Evolutionary conservation across 768 basidiomycete genomes (phyloP).

Genomic region (Cystobasidium onofrii): DNA sequence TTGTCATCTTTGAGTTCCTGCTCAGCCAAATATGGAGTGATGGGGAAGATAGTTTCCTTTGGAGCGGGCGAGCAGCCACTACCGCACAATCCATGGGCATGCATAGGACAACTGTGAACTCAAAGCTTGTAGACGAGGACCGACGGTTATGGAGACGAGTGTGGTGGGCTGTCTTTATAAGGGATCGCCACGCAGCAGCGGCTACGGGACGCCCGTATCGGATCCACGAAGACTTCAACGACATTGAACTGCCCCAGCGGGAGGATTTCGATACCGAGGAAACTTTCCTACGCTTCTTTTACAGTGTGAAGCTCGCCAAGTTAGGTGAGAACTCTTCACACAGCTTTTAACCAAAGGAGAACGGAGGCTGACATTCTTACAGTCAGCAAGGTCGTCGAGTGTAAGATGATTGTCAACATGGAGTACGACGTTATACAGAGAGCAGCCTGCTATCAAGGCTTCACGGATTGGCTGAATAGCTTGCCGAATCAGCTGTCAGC

Average conservation of each 20-base stretch:
- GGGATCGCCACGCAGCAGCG: constrained; percentile 3
- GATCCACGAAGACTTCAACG: constrained; percentile 8
- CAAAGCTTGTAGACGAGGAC: neutral
- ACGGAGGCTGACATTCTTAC: neutral
- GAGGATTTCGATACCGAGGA: neutral
- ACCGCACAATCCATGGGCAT: constrained; percentile 4
- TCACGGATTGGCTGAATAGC: neutral
- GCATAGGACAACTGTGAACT: neutral
- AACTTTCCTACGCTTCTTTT: neutral
- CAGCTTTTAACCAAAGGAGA: no score
- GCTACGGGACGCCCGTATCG: constrained; percentile 1
- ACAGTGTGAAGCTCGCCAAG: neutral
- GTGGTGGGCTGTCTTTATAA: neutral
- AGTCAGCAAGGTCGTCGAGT: constrained; percentile 9
- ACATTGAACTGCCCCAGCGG: neutral
- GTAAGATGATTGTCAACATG: constrained; percentile 9
- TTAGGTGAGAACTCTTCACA: neutral
- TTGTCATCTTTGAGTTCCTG: constrained; percentile 6
- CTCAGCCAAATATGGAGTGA: constrained; percentile 7
- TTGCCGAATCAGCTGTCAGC: neutral
- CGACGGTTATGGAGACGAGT: neutral
- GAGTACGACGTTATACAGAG: neutral
- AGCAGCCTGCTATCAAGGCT: neutral
- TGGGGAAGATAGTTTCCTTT: constrained; percentile 1
- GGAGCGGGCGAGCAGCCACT: constrained; percentile 8